Percentiles rank a stretch among this genome's conserved stretches.
Evolutionary conservation across 75 land plant species (phyloP).

Genomic region (Selaginella tamariscina): DNA sequence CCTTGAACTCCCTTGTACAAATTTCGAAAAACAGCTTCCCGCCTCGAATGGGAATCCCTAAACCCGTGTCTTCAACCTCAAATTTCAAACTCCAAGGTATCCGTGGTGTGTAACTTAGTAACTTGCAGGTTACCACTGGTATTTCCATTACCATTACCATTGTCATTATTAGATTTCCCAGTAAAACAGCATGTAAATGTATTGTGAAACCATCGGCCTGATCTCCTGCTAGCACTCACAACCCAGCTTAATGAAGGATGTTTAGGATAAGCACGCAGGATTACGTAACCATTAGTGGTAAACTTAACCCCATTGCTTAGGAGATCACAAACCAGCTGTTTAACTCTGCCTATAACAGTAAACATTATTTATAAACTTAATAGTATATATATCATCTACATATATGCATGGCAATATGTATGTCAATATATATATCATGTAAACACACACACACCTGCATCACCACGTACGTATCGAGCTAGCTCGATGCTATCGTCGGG

Average conservation of each 20-base stretch:
- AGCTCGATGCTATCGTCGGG: slow-evolving; percentile 39
- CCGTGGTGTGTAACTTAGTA: neutral
- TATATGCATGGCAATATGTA: too few species aligned
- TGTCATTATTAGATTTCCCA: too few species aligned
- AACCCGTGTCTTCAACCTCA: slow-evolving; percentile 79
- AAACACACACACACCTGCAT: too few species aligned
- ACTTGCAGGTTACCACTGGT: slow-evolving; percentile 17
- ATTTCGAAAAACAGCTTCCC: slow-evolving; percentile 62
- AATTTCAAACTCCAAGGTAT: slow-evolving; percentile 39
- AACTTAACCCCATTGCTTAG: slow-evolving; percentile 83
- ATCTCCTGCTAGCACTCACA: slow-evolving; percentile 11
- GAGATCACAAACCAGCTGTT: slow-evolving; percentile 55
- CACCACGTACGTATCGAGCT: slow-evolving; percentile 45
- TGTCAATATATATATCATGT: too few species aligned
- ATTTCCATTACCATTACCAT: slow-evolving; percentile 15
- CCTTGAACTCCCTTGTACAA: slow-evolving; percentile 51
- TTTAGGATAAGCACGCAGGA: slow-evolving; percentile 53
- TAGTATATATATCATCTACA: too few species aligned
- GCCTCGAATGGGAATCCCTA: slow-evolving; percentile 66
- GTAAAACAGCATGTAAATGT: neutral
- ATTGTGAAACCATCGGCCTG: slow-evolving; percentile 17
- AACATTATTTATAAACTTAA: too few species aligned
- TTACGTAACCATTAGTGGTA: slow-evolving; percentile 59
- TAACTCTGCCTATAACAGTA: too few species aligned
- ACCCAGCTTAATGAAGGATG: neutral